These are phyloP conservation scores for Trichoderma simmonsii DNA, from an alignment of 2,329 filamentous ascomycete genomes.

Conservation along the genomic window DNA sequence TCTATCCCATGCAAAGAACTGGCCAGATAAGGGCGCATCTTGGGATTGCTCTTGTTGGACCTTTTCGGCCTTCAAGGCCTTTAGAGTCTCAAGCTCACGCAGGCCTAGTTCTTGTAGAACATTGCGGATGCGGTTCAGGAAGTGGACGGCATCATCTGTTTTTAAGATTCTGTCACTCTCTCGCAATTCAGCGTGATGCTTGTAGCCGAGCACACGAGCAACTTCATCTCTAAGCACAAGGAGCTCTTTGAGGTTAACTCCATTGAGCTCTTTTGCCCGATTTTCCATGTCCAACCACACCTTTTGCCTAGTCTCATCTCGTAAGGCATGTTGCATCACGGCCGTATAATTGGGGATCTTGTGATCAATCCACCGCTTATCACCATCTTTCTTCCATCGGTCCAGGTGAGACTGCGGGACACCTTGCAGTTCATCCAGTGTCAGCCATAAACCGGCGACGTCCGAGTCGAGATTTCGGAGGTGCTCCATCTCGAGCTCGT, in stretches of 20 bases:
- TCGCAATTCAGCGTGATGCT: conserved; percentile 31
- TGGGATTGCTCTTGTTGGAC: background rate
- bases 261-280: conserved; percentile 60
- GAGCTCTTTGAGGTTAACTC: conserved; percentile 64
- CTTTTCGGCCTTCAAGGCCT: background rate
- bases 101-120: background rate
- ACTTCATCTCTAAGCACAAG: conserved; percentile 68
- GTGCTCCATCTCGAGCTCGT: conserved; percentile 5
- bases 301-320: conserved; percentile 53
- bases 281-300: conserved; percentile 72
- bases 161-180: conserved; percentile 15
- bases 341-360: conserved; percentile 15
- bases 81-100: background rate
- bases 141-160: conserved; percentile 3
- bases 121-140: background rate
- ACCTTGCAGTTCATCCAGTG: conserved; percentile 63
- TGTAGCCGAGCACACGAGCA: conserved; percentile 67
- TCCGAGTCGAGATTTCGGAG: conserved; percentile 71
- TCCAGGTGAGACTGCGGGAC: conserved; percentile 67
- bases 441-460: conserved; percentile 69
- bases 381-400: conserved; percentile 25
- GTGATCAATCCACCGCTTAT: conserved; percentile 12
- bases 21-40: background rate
- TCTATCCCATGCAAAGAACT: conserved; percentile 70
- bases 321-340: conserved; percentile 4